Percentiles rank a stretch among this genome's conserved stretches.
Evolutionary conservation across 345 rosid species (phyloP).

Genomic region (Brassica napus): DNA sequence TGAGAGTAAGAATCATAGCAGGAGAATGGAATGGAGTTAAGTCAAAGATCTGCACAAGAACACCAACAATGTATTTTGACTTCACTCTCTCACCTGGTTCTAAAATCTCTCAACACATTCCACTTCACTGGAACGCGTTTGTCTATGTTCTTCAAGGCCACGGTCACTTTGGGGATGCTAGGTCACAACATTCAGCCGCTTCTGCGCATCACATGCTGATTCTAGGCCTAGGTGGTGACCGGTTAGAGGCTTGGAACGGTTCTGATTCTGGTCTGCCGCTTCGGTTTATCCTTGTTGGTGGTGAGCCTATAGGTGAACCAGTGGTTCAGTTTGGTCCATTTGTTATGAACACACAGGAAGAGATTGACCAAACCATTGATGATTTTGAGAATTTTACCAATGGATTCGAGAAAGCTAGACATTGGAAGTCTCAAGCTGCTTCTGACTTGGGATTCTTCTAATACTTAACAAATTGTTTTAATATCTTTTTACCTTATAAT

Average conservation of each 20-base stretch:
- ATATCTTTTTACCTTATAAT: background rate
- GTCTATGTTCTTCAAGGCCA: constrained; percentile 77
- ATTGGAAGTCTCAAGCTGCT: constrained; percentile 69
- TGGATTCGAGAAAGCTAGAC: constrained; percentile 85
- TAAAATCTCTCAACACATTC: constrained; percentile 64
- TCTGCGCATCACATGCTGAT: constrained; percentile 58
- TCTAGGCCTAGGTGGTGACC: constrained; percentile 54
- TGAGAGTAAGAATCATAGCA: constrained; percentile 73
- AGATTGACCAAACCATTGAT: constrained; percentile 65
- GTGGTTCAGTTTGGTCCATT: constrained; percentile 77
- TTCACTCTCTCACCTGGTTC: constrained; percentile 70
- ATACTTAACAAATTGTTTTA: background rate
- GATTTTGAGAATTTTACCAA: constrained; percentile 71
- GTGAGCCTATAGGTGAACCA: constrained; percentile 77
- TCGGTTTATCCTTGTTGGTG: constrained; percentile 79
- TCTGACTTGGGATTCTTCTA: constrained; percentile 45
- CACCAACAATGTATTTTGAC: constrained; percentile 94
- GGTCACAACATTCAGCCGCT: constrained; percentile 26
- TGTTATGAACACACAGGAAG: constrained; percentile 87
- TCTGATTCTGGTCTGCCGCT: constrained; percentile 48
- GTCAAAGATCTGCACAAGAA: constrained; percentile 74
- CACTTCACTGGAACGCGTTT: constrained; percentile 68
- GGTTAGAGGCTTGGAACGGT: constrained; percentile 73
- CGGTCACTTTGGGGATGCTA: constrained; percentile 53
- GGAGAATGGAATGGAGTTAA: constrained; percentile 78